Percentiles rank a stretch among this genome's conserved stretches.
Conservation (phyloP, 2,329 filamentous ascomycete species). For the Ilyonectria sp. region DNA sequence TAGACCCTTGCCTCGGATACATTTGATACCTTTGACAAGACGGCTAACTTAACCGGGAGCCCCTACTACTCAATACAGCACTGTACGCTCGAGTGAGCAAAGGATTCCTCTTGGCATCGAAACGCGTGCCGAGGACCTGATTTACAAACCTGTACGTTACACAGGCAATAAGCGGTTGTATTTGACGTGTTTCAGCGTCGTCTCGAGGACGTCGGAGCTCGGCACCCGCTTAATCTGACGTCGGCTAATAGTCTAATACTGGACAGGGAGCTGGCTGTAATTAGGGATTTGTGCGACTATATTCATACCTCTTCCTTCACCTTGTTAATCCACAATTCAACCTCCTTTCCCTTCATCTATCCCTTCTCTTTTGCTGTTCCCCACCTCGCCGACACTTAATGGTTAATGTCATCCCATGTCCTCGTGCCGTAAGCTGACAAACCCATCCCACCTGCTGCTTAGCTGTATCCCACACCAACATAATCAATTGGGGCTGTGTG, state of each 20-base stretch:
- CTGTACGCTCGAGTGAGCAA: neutral
- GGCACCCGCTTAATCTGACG: neutral
- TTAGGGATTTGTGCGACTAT: neutral
- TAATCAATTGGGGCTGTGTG: constrained; percentile 20
- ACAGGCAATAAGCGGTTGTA: neutral
- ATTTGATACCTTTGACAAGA: neutral
- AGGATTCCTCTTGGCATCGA: neutral
- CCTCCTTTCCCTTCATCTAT: neutral
- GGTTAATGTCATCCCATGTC: neutral
- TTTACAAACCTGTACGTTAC: neutral
- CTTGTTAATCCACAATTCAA: neutral
- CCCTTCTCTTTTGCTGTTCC: neutral
- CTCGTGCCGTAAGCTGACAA: constrained; percentile 25
- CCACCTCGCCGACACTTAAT: neutral
- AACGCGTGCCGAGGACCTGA: neutral
- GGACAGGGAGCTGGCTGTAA: neutral
- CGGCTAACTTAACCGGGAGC: neutral
- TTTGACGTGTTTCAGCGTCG: constrained; percentile 15
- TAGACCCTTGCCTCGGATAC: neutral
- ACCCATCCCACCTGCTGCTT: constrained; percentile 8
- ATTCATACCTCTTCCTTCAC: neutral
- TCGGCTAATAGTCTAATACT: neutral
- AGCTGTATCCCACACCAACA: neutral
- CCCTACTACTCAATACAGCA: neutral
- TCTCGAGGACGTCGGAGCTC: constrained; percentile 16